Base-by-base conservation (phyloP, 192 early-diverging fungal species). In the Pilobolus umbonatus region DNA sequence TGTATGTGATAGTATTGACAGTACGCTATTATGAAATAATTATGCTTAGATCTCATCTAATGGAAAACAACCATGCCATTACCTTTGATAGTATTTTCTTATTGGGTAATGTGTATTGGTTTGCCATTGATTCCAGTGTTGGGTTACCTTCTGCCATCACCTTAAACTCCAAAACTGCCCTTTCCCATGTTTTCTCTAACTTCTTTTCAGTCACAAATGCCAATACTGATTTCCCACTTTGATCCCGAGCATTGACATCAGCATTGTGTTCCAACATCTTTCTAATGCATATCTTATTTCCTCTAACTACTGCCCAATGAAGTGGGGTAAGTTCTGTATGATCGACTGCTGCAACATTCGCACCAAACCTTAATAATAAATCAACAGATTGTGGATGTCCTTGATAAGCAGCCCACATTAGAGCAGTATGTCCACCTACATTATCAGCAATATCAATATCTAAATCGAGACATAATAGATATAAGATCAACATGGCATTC, bases 371-470 rank as follows among this genome's bases (percentile, higher is more conserved):
- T 24, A 97, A 53, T 26, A 97, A 71, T 30, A 89, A 72, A 46
- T 86, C 79, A 8, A 91, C 75, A 26, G 83, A 79, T 22, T 82
- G 57, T 29, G 83, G 77, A 67, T 91, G 89, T 1, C 87, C 88
- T 67, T 92, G 88, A 65, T 95, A 98, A 0, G 89, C 86, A 1
- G 90, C 85, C 96, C 96, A 98, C 91, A 96, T 96, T 24, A 98
- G 75, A 43, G 90, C 77, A 11, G 96, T 98, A 30, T 91, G 83
- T 19, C 85, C 87, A 26, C 86, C 87, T 48, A 90, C 76, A 2
- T 75, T 70, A 57, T 98, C 96, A 4, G 73, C 66, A 0, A 68
- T 49, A 63, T 98, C 89, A 4, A 92, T 78, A 48, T 86, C 85
- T 63, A 88, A 79, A 46, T 76, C 89, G 5, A 80, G 70, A 55